Percentiles rank a stretch among this genome's conserved stretches.
Conservation (phyloP, 495 filamentous ascomycete genomes). For the Xylaria flabelliformis region DNA sequence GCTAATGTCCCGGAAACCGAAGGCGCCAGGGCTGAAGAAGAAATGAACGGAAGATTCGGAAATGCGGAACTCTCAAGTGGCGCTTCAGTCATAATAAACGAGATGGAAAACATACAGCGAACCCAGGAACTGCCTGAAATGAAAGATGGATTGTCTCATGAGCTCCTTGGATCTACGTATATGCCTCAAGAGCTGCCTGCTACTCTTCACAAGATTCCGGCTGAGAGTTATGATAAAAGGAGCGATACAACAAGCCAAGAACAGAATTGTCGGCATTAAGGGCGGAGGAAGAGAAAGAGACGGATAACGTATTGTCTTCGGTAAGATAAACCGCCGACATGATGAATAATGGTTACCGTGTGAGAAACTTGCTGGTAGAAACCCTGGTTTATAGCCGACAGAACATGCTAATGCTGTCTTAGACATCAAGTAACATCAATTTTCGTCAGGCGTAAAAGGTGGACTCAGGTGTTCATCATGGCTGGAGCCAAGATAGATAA, state of each 20-base stretch:
- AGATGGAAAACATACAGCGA: not conserved
- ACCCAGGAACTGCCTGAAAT: not conserved
- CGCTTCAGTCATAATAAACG: not conserved
- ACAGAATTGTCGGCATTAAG: not conserved
- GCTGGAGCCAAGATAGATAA: not conserved
- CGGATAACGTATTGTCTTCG: not conserved
- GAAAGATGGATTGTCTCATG: conserved; percentile 9
- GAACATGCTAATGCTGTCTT: not conserved
- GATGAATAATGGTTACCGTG: not conserved
- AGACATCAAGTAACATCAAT: not conserved
- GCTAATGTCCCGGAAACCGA: not conserved
- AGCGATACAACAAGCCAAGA: not conserved
- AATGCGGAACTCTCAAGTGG: not conserved
- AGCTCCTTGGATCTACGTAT: not conserved
- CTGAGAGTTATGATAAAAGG: not conserved
- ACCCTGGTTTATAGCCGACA: not conserved
- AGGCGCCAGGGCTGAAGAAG: not conserved
- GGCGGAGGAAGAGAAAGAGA: not conserved
- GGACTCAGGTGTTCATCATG: no score
- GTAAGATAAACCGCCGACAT: not conserved
- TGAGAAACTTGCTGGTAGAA: not conserved
- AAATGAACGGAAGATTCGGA: not conserved
- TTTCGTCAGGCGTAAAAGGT: not conserved
- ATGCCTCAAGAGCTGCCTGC: conserved; percentile 9
- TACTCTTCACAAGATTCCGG: conserved; percentile 2